Percentiles rank a stretch among this genome's conserved stretches.
Evolutionary conservation across 164 flowering plant species (phyloP).

Genomic region (Vitis rupestris): DNA sequence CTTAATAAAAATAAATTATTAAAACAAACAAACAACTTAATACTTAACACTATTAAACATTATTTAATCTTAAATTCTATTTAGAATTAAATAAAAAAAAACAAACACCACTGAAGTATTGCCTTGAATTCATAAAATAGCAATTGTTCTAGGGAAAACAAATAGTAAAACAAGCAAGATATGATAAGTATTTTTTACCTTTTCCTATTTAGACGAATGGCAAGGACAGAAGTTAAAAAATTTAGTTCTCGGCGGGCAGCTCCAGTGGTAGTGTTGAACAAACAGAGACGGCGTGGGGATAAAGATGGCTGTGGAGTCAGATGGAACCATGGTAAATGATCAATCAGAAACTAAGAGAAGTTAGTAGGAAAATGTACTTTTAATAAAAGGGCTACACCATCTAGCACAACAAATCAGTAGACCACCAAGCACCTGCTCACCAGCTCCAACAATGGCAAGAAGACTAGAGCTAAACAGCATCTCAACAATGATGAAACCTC

Average conservation of each 20-base stretch:
- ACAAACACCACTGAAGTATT: too few relatives aligned
- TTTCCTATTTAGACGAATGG: conserved; percentile 72
- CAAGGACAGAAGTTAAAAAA: conserved; percentile 83
- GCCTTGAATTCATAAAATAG: too few relatives aligned
- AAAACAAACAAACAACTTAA: too few relatives aligned
- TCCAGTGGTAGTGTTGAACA: conserved; percentile 74
- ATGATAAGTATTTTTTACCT: conserved; percentile 40
- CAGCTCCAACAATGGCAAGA: conserved; percentile 93
- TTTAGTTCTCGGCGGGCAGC: conserved; percentile 70
- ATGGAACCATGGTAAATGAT: neutral
- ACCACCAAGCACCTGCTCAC: conserved; percentile 71
- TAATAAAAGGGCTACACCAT: neutral
- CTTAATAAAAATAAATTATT: too few relatives aligned
- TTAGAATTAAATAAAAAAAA: too few relatives aligned
- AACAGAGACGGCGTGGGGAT: conserved; percentile 87
- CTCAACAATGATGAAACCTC: conserved; percentile 80
- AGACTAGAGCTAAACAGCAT: conserved; percentile 86
- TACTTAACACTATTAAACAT: too few relatives aligned
- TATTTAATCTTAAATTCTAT: too few relatives aligned
- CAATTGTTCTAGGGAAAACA: neutral
- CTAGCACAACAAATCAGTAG: neutral
- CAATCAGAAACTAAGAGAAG: conserved; percentile 1
- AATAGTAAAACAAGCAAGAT: neutral
- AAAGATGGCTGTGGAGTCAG: conserved; percentile 62
- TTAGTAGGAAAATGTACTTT: neutral